Evolutionary conservation across 495 filamentous ascomycete species (phyloP), one percentile per base, ranked within the genome.

Genomic region (Penicillium argentinense): DNA sequence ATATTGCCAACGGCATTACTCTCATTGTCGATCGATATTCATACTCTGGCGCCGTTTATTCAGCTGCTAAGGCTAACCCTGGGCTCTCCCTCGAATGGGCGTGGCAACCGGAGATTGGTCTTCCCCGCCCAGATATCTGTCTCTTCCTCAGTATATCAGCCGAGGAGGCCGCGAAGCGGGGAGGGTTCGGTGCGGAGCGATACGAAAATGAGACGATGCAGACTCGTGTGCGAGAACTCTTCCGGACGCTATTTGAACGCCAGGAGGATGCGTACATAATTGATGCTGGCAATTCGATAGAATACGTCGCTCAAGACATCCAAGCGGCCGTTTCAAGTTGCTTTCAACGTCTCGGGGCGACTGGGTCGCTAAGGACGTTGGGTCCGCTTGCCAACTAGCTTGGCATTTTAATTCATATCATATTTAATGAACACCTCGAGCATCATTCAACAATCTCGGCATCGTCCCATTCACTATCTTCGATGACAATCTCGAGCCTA

Each of bases 1-100:
- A 83, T 30, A 76, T 96, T 17, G 53, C 67, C 7, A 63, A 67
- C 5, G 91, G 91, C 12, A 79, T 69, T 32, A 95, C 82, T 0
- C 77, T 98, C 7, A 77, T 98, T 22, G 81, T 91, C 42, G 93
- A 98, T 66, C 83, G 93, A 29, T 98, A 97, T 68, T 95, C 92
- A 57, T 90, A 96, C 69, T 89, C 85, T 26, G 93, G 93, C 13
- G 86, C 88, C 36, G 89, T 96, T 14, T 98, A 97, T 69, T 88
- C 85, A n/a, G 87, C 89, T n/a, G 93, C 93, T 0, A 97, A 97
- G 57, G 73, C 78, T 17, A 88, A 87, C 57, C 80, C 83, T 6
- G 69, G 66, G 5, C 74, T 96, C 7, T 73, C 78, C 1, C 67
- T 97, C 5, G 66, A 78, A 3, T 97, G 92, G 88, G 89, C 88